Evolutionary conservation across 768 basidiomycete species (phyloP).

Genomic region (Lanmaoa pseudosensibilis): DNA sequence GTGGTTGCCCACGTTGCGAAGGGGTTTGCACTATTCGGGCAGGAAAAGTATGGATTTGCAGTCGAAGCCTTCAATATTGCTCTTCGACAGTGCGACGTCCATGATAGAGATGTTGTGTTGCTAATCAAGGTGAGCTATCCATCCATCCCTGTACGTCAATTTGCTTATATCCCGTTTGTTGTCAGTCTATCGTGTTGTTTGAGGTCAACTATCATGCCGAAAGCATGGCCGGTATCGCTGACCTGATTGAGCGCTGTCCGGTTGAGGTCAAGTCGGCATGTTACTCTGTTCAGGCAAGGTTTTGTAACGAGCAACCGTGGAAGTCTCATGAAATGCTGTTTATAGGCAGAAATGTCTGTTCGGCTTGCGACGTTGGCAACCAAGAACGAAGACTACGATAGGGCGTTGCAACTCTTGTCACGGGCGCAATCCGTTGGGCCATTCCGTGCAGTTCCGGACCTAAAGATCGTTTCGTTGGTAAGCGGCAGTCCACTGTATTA

Average conservation of each 20-base stretch:
- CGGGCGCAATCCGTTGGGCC: conserved; percentile 4
- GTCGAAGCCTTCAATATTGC: conserved; percentile 7
- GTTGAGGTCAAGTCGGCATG: neutral
- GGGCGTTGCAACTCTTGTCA: neutral
- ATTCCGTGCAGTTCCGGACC: neutral
- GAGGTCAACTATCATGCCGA: conserved; percentile 11
- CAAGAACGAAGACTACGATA: neutral
- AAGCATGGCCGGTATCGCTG: conserved; percentile 10
- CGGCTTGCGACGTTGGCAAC: conserved; percentile 2
- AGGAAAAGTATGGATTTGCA: conserved; percentile 4
- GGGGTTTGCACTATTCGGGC: conserved; percentile 10
- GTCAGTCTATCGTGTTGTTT: conserved; percentile 8
- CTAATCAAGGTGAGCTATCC: conserved; percentile 1
- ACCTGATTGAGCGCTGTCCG: conserved; percentile 4
- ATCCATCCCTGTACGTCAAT: no score
- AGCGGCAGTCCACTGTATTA: neutral
- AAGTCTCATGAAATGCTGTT: neutral
- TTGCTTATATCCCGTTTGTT: neutral
- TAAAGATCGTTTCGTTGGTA: conserved; percentile 3
- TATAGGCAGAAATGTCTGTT: conserved; percentile 9
- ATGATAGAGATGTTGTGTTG: conserved; percentile 3
- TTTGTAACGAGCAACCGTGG: neutral
- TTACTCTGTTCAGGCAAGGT: conserved; percentile 7
- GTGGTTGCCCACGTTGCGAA: conserved; percentile 8
- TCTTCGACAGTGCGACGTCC: conserved; percentile 7